These are phyloP conservation scores for Firmiana major DNA, from an alignment of 345 rosid genomes.

Conservation along the genomic window DNA sequence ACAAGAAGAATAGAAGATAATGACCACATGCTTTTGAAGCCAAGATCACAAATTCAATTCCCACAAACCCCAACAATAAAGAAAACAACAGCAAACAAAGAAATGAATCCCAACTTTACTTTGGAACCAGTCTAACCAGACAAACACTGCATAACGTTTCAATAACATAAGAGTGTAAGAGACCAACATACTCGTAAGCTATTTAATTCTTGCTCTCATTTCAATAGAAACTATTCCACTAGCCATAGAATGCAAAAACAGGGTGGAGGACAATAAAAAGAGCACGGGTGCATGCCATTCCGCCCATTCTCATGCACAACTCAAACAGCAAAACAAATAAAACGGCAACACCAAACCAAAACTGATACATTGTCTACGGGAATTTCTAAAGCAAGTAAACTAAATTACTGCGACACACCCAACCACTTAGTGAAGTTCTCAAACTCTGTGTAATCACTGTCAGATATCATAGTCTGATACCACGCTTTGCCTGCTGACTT, in stretches of 20 bases:
- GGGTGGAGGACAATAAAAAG: neutral
- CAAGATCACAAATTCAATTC: neutral
- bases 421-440: constrained; percentile 86
- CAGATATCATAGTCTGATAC: constrained; percentile 89
- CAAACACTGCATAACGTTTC: neutral
- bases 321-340: neutral
- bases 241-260: neutral
- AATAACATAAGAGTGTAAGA: neutral
- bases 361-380: neutral
- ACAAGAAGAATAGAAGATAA: too few species aligned
- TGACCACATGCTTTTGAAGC: neutral
- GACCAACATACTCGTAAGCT: neutral
- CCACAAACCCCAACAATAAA: neutral
- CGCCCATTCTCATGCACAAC: too few species aligned
- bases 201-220: neutral
- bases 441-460: constrained; percentile 84
- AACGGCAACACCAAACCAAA: constrained; percentile 1
- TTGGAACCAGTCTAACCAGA: neutral
- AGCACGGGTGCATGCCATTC: neutral
- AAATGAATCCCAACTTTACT: neutral
- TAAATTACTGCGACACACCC: constrained; percentile 56
- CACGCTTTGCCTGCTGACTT: constrained; percentile 90
- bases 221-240: neutral
- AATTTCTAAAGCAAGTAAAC: neutral
- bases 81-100: neutral